A percentile compares a stretch with the other conserved stretches of the same genome.
Evolutionary conservation across 768 basidiomycete genomes (phyloP).

Genomic region (Calvatia gigantea): DNA sequence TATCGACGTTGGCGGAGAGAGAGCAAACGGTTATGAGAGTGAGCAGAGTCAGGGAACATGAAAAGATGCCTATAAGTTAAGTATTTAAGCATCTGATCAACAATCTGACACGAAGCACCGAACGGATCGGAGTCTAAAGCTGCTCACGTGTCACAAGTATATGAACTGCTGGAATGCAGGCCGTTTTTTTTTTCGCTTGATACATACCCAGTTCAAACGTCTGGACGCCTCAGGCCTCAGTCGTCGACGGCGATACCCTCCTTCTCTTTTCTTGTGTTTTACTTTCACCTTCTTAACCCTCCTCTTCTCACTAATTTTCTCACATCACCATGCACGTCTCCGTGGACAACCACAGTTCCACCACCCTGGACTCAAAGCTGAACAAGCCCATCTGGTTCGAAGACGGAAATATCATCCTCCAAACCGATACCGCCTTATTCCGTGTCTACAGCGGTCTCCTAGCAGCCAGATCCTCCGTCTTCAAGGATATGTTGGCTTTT

Average conservation of each 20-base stretch:
- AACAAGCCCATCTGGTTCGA: conserved; percentile 28
- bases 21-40: too few species aligned
- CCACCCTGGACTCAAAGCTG: conserved; percentile 1
- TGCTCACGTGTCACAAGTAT: too few species aligned
- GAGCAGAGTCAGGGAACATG: too few species aligned
- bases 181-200: too few species aligned
- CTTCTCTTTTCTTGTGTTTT: background rate
- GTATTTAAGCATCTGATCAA: too few species aligned
- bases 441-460: conserved; percentile 33
- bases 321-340: conserved; percentile 1
- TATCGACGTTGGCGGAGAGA: too few species aligned
- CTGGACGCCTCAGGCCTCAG: too few species aligned
- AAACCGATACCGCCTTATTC: conserved; percentile 31
- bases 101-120: too few species aligned
- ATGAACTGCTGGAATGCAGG: too few species aligned
- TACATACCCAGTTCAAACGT: background rate
- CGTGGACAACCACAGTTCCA: background rate
- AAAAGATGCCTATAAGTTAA: too few species aligned
- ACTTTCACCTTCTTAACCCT: background rate
- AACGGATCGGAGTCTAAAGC: too few species aligned
- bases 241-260: conserved; percentile 3
- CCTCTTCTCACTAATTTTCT: background rate
- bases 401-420: conserved; percentile 39
- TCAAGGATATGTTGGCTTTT: conserved; percentile 35
- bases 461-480: conserved; percentile 30